phyloP scores from a whole-genome alignment of 2,329 filamentous ascomycete genomes.

The Stachybotrys echinatus region DNA sequence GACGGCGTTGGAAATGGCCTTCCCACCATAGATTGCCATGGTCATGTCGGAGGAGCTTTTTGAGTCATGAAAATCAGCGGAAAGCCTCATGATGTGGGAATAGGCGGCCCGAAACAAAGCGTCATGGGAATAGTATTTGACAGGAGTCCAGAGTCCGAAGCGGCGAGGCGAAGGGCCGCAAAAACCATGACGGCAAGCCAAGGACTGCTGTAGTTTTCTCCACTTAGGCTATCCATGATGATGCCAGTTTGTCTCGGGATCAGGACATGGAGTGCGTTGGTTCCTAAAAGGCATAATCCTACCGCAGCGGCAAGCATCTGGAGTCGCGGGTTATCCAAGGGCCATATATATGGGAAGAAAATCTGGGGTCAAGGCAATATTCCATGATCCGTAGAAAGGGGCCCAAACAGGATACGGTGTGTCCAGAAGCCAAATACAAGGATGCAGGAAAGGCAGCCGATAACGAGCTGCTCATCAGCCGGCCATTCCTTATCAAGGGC shows the following conservation, averaged over 20 bases:
- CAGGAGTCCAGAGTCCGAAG: slow-evolving; percentile 54
- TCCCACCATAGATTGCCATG: slow-evolving; percentile 50
- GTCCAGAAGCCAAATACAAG: slow-evolving; percentile 56
- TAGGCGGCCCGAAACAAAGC: slow-evolving; percentile 50
- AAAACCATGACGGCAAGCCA: slow-evolving; percentile 51
- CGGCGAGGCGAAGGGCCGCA: slow-evolving; percentile 43
- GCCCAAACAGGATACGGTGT: slow-evolving; percentile 51
- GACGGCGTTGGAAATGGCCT: slow-evolving; percentile 48
- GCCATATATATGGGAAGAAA: slow-evolving; percentile 77
- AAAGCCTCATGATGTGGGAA: slow-evolving; percentile 55
- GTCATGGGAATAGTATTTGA: slow-evolving; percentile 52
- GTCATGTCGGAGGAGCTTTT: slow-evolving; percentile 55
- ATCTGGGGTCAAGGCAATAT: slow-evolving; percentile 55
- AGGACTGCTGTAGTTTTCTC: slow-evolving; percentile 38
- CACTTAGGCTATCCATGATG: slow-evolving; percentile 64
- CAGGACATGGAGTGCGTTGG: slow-evolving; percentile 69
- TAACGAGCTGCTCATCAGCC: slow-evolving; percentile 40
- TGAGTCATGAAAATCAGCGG: slow-evolving; percentile 56
- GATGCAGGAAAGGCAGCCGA: slow-evolving; percentile 57
- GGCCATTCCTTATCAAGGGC: slow-evolving; percentile 30
- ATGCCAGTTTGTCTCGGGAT: slow-evolving; percentile 78
- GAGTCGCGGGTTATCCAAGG: slow-evolving; percentile 57
- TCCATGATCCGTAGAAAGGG: slow-evolving; percentile 58
- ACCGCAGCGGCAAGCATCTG: slow-evolving; percentile 66
- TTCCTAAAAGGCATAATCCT: slow-evolving; percentile 58